phyloP scores from a whole-genome alignment of 768 basidiomycete species.

The Rossbeevera mucosa region DNA sequence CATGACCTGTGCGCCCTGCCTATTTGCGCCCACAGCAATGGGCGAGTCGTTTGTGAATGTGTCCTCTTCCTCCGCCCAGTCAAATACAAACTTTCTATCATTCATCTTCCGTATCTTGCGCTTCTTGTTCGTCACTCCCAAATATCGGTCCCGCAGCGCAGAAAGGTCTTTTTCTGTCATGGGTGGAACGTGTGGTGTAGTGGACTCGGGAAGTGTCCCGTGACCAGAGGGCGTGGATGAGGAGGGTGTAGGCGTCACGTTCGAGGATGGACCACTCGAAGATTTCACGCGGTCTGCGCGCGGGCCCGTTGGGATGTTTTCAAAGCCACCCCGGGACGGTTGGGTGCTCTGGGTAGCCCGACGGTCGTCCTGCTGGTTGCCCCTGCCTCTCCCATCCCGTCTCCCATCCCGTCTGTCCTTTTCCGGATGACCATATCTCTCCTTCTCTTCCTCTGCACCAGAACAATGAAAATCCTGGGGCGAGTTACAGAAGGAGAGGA shows the following conservation, averaged over 20 bases:
- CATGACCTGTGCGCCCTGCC: slow-evolving; percentile 84
- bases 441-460: slow-evolving; percentile 43
- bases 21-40: slow-evolving; percentile 61
- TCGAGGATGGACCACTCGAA: slow-evolving; percentile 28
- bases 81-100: slow-evolving; percentile 97
- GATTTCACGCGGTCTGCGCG: slow-evolving; percentile 64
- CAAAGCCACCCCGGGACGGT: slow-evolving; percentile 44
- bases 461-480: slow-evolving; percentile 5
- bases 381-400: slow-evolving; percentile 39
- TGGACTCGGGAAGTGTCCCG: slow-evolving; percentile 33
- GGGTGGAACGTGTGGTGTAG: slow-evolving; percentile 47
- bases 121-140: slow-evolving; percentile 93
- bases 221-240: slow-evolving; percentile 34
- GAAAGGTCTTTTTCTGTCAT: slow-evolving; percentile 79
- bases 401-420: slow-evolving; percentile 41
- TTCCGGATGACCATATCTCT: slow-evolving; percentile 48
- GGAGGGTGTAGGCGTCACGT: slow-evolving; percentile 46
- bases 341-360: slow-evolving; percentile 30
- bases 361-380: slow-evolving; percentile 35
- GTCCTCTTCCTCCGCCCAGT: slow-evolving; percentile 97
- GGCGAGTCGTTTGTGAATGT: slow-evolving; percentile 78
- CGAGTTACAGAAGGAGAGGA: not conserved
- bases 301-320: slow-evolving; percentile 80
- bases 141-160: slow-evolving; percentile 87
- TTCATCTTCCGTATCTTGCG: slow-evolving; percentile 92